Conservation (phyloP, 129 eudicot species). For the Escallonia herrerae region DNA sequence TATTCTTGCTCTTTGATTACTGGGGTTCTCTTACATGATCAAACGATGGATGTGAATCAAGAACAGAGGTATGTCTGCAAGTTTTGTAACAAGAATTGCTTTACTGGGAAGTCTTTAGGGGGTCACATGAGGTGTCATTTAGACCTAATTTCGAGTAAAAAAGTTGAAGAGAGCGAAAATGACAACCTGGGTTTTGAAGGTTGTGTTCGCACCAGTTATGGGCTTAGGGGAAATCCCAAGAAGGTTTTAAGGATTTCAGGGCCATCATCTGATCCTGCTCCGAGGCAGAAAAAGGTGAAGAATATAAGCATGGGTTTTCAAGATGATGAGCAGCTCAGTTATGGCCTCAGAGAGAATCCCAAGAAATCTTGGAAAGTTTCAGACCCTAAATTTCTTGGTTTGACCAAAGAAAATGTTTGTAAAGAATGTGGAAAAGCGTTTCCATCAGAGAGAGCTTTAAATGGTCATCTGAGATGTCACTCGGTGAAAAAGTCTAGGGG, state of each 20-base stretch:
- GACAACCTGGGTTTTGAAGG: conserved; percentile 19
- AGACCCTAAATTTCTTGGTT: conserved; percentile 4
- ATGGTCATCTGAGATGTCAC: conserved; percentile 57
- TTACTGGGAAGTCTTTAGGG: conserved; percentile 63
- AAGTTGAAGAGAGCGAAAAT: conserved; percentile 15
- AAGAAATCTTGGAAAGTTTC: conserved; percentile 70
- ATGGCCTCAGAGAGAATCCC: conserved; percentile 57
- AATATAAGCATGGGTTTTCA: conserved; percentile 25
- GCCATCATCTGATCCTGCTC: background rate
- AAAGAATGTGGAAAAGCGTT: conserved; percentile 58
- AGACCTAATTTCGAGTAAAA: conserved; percentile 45
- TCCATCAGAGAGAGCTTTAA: conserved; percentile 34
- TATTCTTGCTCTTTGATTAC: conserved; percentile 20
- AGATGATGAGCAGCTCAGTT: conserved; percentile 23
- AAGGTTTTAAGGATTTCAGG: conserved; percentile 9
- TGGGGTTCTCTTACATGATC: conserved; percentile 4
- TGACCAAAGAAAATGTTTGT: conserved; percentile 19
- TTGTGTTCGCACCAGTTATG: background rate
- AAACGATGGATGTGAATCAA: conserved; percentile 41
- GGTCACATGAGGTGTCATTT: conserved; percentile 86
- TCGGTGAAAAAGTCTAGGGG: conserved; percentile 25
- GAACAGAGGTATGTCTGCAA: conserved; percentile 43
- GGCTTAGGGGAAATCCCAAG: conserved; percentile 2
- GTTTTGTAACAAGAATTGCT: conserved; percentile 45
- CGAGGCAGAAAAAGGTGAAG: conserved; percentile 3